Percentiles rank a stretch among this genome's conserved stretches.
phyloP scores from a whole-genome alignment of 306 rosid species.

The Arachis hypogaea region DNA sequence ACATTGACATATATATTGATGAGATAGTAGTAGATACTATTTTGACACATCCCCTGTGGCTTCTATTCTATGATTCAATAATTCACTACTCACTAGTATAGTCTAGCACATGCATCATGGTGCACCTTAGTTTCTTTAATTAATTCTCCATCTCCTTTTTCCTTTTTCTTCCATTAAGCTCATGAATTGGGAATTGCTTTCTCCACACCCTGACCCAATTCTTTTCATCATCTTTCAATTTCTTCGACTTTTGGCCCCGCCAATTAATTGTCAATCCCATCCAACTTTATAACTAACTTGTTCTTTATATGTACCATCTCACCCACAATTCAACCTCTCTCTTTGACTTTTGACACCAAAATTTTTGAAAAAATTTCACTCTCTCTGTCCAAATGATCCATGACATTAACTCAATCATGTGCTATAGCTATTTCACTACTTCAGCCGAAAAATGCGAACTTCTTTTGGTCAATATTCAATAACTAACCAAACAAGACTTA shows the following conservation, averaged over 20 bases:
- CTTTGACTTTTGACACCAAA: conserved; percentile 44
- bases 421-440: conserved; percentile 22
- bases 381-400: conserved; percentile 9
- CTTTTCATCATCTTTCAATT: conserved; percentile 27
- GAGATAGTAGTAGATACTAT: conserved; percentile 45
- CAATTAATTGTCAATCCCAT: conserved; percentile 46
- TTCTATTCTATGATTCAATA: conserved; percentile 52
- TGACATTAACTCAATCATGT: not conserved
- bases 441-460: conserved; percentile 26
- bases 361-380: conserved; percentile 11
- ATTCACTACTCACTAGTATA: conserved; percentile 40
- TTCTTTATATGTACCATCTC: conserved; percentile 21
- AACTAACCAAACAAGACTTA: conserved; percentile 6
- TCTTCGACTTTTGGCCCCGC: conserved; percentile 51
- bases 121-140: conserved; percentile 23
- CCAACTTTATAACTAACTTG: conserved; percentile 52
- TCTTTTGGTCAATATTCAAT: not conserved
- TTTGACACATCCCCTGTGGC: conserved; percentile 29
- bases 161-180: conserved; percentile 27
- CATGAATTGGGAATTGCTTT: conserved; percentile 43
- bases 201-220: conserved; percentile 44
- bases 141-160: conserved; percentile 3
- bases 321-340: conserved; percentile 11
- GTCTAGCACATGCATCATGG: conserved; percentile 53
- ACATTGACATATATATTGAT: conserved; percentile 50